phyloP scores from a whole-genome alignment of 129 eudicot genomes.

The Tagetes erecta region DNA sequence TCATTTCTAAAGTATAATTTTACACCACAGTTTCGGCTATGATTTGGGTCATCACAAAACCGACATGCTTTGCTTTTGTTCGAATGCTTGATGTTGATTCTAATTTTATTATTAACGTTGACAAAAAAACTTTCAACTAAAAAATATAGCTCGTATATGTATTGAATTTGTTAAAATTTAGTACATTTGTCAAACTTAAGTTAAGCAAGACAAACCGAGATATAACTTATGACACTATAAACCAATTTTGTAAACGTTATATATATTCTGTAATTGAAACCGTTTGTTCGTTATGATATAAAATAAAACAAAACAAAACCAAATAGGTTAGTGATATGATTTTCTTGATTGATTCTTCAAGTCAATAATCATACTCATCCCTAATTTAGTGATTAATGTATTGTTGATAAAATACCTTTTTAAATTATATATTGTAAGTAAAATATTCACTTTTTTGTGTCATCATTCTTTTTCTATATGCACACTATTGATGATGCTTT shows the following conservation, averaged over 20 bases:
- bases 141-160: background rate
- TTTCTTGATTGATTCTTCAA: background rate
- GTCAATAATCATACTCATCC: background rate
- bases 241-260: background rate
- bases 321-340: background rate
- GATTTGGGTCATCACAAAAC: background rate
- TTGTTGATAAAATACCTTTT: background rate
- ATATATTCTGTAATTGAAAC: background rate
- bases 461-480: background rate
- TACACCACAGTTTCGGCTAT: background rate
- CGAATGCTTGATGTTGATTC: background rate
- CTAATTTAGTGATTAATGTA: background rate
- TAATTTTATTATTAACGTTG: background rate
- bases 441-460: background rate
- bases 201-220: background rate
- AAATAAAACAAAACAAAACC: background rate
- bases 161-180: background rate
- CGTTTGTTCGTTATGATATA: background rate
- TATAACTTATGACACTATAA: background rate
- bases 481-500: background rate
- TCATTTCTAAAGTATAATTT: background rate
- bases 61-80: background rate
- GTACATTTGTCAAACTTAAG: background rate
- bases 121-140: background rate
- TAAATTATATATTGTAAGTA: background rate